These are phyloP conservation scores for Forsythia viridissima DNA, from an alignment of 257 asterid genomes.

Conservation along the genomic window DNA sequence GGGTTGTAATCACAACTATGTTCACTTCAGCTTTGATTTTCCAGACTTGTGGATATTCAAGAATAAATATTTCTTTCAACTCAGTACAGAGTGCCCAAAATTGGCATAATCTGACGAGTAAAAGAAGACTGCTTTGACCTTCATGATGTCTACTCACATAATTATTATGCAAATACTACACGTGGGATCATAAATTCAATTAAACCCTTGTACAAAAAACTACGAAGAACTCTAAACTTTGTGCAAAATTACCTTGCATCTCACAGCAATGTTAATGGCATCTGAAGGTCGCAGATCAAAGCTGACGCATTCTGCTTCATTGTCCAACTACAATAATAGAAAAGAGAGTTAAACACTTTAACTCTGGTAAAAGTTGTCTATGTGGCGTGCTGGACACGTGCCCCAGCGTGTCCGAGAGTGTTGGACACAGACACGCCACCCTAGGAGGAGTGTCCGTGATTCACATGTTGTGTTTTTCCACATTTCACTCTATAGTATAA, in stretches of 20 bases:
- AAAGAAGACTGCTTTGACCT: background rate
- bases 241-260: constrained; percentile 74
- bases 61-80: background rate
- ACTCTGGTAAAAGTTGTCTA: background rate
- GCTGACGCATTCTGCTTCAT: constrained; percentile 68
- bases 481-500: background rate
- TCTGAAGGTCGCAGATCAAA: constrained; percentile 96
- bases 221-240: background rate
- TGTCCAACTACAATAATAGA: constrained; percentile 51
- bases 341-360: background rate
- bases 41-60: background rate
- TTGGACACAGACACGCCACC: background rate
- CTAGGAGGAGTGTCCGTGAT: background rate
- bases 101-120: background rate
- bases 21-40: background rate
- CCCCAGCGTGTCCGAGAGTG: background rate
- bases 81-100: background rate
- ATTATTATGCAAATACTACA: background rate
- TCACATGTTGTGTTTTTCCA: background rate
- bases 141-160: background rate
- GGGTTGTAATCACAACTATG: background rate
- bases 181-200: background rate
- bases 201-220: background rate
- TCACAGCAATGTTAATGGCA: constrained; percentile 96
- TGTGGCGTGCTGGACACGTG: background rate